Conservation (phyloP, 1,139 yeast species). For the Yamadazyma atmosphaerica region DNA sequence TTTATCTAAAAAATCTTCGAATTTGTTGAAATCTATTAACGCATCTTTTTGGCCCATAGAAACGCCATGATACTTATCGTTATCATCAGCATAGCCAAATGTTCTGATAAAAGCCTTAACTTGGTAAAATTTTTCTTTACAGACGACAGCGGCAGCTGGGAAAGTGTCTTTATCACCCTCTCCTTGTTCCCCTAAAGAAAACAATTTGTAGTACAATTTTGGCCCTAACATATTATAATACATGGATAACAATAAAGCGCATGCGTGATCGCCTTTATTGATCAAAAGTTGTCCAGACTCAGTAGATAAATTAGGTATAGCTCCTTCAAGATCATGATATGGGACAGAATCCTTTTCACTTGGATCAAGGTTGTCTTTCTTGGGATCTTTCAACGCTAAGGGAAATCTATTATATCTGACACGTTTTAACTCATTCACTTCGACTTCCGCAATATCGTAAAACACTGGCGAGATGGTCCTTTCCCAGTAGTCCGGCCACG, state of each 20-base stretch:
- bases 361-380: neutral
- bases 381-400: constrained; percentile 8
- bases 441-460: constrained; percentile 62
- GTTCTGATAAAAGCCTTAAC: constrained; percentile 40
- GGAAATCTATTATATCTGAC: constrained; percentile 26
- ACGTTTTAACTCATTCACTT: constrained; percentile 25
- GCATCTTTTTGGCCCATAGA: constrained; percentile 46
- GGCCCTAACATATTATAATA: constrained; percentile 66
- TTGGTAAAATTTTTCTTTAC: constrained; percentile 50
- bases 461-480: constrained; percentile 69
- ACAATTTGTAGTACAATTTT: constrained; percentile 50
- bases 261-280: constrained; percentile 53
- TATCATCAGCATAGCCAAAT: constrained; percentile 29
- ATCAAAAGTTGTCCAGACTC: constrained; percentile 65
- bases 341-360: constrained; percentile 16
- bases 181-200: constrained; percentile 61
- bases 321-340: constrained; percentile 54
- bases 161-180: constrained; percentile 73
- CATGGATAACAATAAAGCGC: constrained; percentile 50
- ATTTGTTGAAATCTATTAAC: constrained; percentile 25
- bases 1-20: constrained; percentile 9
- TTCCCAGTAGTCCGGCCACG: constrained; percentile 87
- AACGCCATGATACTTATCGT: constrained; percentile 32
- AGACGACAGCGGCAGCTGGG: constrained; percentile 55
- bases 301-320: constrained; percentile 61